Conservation (phyloP, 331 rosid genomes). For the Rhamnella rubrinervis region DNA sequence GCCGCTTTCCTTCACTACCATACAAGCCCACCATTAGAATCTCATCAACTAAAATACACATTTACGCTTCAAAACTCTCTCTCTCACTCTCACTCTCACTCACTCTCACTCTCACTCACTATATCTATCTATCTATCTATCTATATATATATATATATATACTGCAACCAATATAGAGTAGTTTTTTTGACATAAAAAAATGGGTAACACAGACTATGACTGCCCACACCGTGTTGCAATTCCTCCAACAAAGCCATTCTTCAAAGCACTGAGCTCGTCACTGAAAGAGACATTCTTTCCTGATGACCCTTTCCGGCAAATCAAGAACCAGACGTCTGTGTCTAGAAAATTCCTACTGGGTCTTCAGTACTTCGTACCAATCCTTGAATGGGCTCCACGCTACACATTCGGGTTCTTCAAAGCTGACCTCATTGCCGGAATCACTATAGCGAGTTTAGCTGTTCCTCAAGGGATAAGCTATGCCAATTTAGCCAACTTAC, state of each 20-base stretch:
- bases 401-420: constrained; percentile 36
- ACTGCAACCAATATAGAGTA: no score
- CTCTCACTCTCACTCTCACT: no score
- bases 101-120: no score
- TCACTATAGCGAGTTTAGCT: constrained; percentile 51
- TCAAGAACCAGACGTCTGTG: constrained; percentile 30
- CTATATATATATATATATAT: no score
- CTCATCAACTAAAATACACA: no score
- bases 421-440: constrained; percentile 42
- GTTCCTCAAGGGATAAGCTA: constrained; percentile 59
- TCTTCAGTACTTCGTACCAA: constrained; percentile 37
- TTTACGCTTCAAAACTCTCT: no score
- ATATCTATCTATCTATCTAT: no score
- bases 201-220: constrained; percentile 31
- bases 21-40: no score
- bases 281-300: constrained; percentile 51
- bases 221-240: constrained; percentile 34
- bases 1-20: no score
- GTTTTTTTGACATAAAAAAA: background rate
- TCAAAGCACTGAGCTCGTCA: constrained; percentile 17
- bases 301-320: constrained; percentile 44
- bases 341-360: constrained; percentile 22
- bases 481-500: constrained; percentile 39
- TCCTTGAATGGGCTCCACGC: constrained; percentile 48
- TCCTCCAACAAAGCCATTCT: constrained; percentile 35